phyloP scores from a whole-genome alignment of 1,139 yeast species.

The Pichia sp. region DNA sequence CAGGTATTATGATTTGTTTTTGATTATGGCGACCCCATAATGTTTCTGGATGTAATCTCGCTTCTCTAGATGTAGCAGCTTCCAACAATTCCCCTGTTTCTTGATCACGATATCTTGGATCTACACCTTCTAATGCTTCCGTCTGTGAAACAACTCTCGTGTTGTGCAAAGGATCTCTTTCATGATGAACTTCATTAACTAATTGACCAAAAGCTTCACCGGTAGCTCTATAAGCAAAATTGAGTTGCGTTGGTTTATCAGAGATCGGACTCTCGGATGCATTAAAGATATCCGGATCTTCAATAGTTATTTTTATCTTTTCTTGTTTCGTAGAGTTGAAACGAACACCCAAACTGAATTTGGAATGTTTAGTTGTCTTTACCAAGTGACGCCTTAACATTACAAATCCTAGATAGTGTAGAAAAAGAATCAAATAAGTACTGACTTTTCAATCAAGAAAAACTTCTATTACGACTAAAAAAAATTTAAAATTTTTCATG shows the following conservation, averaged over 20 bases:
- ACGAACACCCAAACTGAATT: not conserved
- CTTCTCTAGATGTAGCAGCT: constrained; percentile 41
- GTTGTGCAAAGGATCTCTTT: constrained; percentile 24
- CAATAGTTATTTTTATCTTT: constrained; percentile 10
- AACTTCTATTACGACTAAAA: too few species aligned
- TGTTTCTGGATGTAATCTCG: constrained; percentile 44
- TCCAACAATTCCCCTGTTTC: constrained; percentile 24
- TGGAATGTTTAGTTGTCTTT: not conserved
- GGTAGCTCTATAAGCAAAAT: constrained; percentile 21
- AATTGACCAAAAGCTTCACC: constrained; percentile 35
- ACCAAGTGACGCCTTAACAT: not conserved
- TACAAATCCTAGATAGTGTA: not conserved
- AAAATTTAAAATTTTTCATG: too few species aligned
- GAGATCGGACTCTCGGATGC: constrained; percentile 12
- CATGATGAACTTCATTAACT: constrained; percentile 33
- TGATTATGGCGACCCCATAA: constrained; percentile 41
- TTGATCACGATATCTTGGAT: constrained; percentile 24
- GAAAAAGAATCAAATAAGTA: not conserved
- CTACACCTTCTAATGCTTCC: constrained; percentile 20
- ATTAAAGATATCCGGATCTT: constrained; percentile 17
- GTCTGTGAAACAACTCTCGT: constrained; percentile 26
- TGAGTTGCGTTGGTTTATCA: constrained; percentile 15
- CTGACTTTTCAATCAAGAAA: too few species aligned
- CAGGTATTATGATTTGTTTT: constrained; percentile 40
- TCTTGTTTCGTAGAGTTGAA: not conserved